Evolutionary conservation across 1,284 basidiomycete species (phyloP), one percentile per base, ranked within the genome.

Genomic region (Spongispora temasekensis): DNA sequence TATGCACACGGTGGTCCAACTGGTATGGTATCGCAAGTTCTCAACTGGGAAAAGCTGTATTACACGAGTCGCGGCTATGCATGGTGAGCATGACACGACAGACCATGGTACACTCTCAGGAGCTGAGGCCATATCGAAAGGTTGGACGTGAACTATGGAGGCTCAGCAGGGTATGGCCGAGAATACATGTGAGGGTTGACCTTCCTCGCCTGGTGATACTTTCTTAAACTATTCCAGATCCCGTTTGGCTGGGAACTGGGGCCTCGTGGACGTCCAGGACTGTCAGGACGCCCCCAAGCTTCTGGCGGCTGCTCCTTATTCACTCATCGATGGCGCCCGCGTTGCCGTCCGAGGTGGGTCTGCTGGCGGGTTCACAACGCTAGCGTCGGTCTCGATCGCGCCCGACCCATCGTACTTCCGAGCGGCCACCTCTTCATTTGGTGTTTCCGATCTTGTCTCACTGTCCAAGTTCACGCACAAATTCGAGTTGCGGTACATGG

Each of bases 391-490:
- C 46, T 76, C 83, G 0, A 72, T 89, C 12, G 78, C 79, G 13
- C 73, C 71, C 17, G 81, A 50, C 77, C 84, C 7, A 73, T 34
- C 27, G 3, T 68, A 61, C 48, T 71, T 72, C 64, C 70, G 61
- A 23, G 65, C 73, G 1, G 68, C 65, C 27, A 59, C 63, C 5
- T 81, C 83, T 0, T 72, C 71, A 25, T 90, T 79, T 65, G 88
- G 88, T 0, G 73, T 90, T 23, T 82, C 82, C 0, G 83, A 88
- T 61, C 69, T 90, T 17, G 69, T 68, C 2, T 73, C 75, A 23
- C 76, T 89, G 19, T 78, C 76, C 6, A 72, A 79, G 35, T 79
- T 83, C 59, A 86, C 85, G 1, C 89, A 91, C 74, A 91, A 91
- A 66, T 90, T 89, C 55, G 84, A 88, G 69, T 77, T 80, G 23